Base-by-base conservation (phyloP, 164 flowering plant genomes). In the Platanus orientalis region DNA sequence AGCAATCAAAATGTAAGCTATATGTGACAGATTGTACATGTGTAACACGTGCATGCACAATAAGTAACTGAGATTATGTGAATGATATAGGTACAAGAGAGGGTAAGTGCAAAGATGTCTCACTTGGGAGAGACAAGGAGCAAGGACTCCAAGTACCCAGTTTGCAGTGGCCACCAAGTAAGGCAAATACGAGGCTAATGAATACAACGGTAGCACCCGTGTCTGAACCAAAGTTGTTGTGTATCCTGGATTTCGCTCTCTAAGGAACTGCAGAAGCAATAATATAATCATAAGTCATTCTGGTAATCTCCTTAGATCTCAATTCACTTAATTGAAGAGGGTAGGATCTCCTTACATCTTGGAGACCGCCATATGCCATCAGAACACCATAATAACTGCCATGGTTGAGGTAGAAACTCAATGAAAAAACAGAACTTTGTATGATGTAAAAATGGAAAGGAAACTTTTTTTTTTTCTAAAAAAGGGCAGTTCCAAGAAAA, bases 81-180 rank as follows among this genome's bases (percentile, higher is more conserved):
- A 27, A 44, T 21, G 34, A 27, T 13, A 54, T 13, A 23, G 29
- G 14, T 52, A 21, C 26, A 36, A 36, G 45, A 25, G 44, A 71
- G 7, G 57, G 45, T 21, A 12, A 12, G 27, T 45, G 23, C 40
- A 21, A 14, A 74, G 65, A 55, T 63, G 52, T 57, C 92, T 78
- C 66, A 90, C 96, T 60, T 84, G 79, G 20, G 92, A 84, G 11
- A 85, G 83, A 74, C 89, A 90, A 57, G 87, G 70, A 28, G 78
- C 81, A 54, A 90, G 84, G 72, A 87, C 96, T 67, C 96, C 96
- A 68, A 90, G 81, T 12, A 90, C 77, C 96, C 96, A 90, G 64
- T 83, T 87, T 72, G 96, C 90, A 66, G 83, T 68, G 17, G 92
- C 96, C 66, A 87, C 62, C 79, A 90, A 76, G 71, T 80, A 86